A percentile compares a stretch with the other conserved stretches of the same genome.
phyloP scores from a whole-genome alignment of 2,329 filamentous ascomycete species.

The Paraphoma sp. region DNA sequence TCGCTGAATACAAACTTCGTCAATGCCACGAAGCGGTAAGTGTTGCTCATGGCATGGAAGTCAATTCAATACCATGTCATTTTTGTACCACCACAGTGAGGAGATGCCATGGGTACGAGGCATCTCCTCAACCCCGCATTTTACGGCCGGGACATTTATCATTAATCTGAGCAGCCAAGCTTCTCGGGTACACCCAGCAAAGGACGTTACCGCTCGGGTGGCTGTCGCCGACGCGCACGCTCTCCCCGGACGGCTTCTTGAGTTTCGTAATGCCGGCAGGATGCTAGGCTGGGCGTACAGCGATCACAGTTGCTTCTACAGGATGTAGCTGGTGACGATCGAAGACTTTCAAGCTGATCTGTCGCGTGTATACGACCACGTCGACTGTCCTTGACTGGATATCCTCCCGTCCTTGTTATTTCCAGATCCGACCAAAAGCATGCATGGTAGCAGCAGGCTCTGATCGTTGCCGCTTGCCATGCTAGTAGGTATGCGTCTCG shows the following conservation, averaged over 20 bases:
- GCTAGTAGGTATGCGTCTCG: neutral
- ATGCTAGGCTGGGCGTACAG: neutral
- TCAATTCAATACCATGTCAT: too few relatives aligned
- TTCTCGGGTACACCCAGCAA: slow-evolving; percentile 33
- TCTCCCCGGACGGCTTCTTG: neutral
- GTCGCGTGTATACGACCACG: too few relatives aligned
- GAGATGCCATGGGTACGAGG: slow-evolving; percentile 20
- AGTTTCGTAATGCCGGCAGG: neutral
- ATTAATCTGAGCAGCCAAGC: slow-evolving; percentile 35
- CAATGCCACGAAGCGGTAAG: too few relatives aligned
- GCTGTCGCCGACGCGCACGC: slow-evolving; percentile 14
- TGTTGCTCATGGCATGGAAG: too few relatives aligned
- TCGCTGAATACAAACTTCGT: too few relatives aligned
- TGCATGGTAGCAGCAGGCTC: neutral
- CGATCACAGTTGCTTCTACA: neutral
- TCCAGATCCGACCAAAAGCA: neutral
- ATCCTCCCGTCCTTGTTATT: neutral
- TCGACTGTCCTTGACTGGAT: too few relatives aligned
- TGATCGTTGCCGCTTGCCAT: neutral
- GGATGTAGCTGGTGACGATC: too few relatives aligned
- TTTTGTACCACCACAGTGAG: too few relatives aligned
- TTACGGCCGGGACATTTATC: slow-evolving; percentile 33
- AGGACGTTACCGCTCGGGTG: slow-evolving; percentile 26
- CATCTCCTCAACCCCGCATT: slow-evolving; percentile 46
- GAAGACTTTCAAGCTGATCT: too few relatives aligned